Evolutionary conservation across 2,329 filamentous ascomycete species (phyloP).

Genomic region (Fusarium tupiense): DNA sequence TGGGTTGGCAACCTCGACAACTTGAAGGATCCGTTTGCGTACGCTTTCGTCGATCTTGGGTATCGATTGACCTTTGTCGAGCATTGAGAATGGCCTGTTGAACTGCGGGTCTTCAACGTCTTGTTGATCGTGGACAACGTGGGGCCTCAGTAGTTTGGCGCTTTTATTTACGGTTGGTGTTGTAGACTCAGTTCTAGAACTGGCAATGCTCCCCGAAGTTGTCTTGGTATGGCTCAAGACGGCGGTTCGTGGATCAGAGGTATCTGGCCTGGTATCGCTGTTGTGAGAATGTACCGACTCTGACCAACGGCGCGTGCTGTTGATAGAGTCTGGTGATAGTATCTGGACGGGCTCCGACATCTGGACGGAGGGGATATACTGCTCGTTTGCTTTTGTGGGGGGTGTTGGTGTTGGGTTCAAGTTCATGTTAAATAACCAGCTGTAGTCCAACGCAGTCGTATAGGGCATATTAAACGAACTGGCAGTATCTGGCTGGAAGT

Average conservation of each 20-base stretch:
- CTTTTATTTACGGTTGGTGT: neutral
- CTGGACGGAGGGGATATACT: neutral
- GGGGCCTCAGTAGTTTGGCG: neutral
- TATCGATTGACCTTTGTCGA: neutral
- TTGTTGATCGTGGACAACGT: neutral
- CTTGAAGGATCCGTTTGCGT: neutral
- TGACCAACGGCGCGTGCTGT: slow-evolving; percentile 30
- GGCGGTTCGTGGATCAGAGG: neutral
- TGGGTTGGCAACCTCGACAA: neutral
- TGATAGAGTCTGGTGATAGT: slow-evolving; percentile 31
- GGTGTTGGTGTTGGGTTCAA: neutral
- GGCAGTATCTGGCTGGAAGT: slow-evolving; percentile 69
- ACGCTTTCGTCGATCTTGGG: neutral
- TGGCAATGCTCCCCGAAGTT: neutral
- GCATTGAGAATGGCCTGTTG: slow-evolving; percentile 6
- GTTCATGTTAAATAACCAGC: slow-evolving; percentile 67
- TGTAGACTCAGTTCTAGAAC: neutral
- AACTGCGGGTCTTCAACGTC: neutral
- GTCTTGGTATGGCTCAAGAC: neutral
- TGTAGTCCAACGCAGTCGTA: slow-evolving; percentile 70
- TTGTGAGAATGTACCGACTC: slow-evolving; percentile 2
- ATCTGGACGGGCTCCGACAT: neutral
- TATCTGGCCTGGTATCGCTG: neutral
- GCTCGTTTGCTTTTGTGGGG: neutral
- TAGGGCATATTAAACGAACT: slow-evolving; percentile 73